Percentiles rank a stretch among this genome's conserved stretches.
These are phyloP conservation scores for Coelastrella sp. DNA, from an alignment of 139 green algal species.

Conservation along the genomic window DNA sequence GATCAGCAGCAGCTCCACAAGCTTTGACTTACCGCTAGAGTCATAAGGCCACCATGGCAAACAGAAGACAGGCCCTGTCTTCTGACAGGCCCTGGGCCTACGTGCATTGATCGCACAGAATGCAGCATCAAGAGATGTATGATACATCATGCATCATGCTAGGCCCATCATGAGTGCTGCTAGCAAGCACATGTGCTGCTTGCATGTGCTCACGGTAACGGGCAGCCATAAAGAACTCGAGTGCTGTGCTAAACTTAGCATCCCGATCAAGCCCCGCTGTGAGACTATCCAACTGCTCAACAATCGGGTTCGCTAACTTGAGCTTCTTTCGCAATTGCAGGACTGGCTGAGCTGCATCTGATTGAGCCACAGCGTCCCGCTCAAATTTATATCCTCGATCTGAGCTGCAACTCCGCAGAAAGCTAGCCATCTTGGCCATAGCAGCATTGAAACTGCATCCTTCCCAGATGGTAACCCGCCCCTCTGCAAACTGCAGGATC, in stretches of 20 bases:
- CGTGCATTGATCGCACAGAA: background rate
- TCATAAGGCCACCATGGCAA: background rate
- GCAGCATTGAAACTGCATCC: background rate
- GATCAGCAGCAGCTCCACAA: no score
- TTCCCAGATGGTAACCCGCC: background rate
- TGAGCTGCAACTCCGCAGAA: background rate
- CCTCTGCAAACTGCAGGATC: background rate
- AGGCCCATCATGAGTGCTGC: background rate
- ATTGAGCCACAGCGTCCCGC: background rate
- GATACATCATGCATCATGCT: background rate
- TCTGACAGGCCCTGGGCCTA: no score
- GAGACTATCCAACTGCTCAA: background rate
- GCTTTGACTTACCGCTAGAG: no score
- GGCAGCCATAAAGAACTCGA: background rate
- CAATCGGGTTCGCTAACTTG: background rate
- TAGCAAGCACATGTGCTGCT: background rate
- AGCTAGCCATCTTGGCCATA: background rate
- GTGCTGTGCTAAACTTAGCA: background rate
- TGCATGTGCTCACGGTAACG: background rate
- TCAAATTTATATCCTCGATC: background rate
- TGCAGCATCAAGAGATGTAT: background rate
- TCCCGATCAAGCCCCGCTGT: background rate
- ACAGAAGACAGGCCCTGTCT: no score
- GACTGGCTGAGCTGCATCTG: background rate
- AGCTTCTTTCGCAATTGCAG: background rate